Evolutionary conservation across 805 yeast species (phyloP).

Genomic region (Wickerhamiella kazuoi): DNA sequence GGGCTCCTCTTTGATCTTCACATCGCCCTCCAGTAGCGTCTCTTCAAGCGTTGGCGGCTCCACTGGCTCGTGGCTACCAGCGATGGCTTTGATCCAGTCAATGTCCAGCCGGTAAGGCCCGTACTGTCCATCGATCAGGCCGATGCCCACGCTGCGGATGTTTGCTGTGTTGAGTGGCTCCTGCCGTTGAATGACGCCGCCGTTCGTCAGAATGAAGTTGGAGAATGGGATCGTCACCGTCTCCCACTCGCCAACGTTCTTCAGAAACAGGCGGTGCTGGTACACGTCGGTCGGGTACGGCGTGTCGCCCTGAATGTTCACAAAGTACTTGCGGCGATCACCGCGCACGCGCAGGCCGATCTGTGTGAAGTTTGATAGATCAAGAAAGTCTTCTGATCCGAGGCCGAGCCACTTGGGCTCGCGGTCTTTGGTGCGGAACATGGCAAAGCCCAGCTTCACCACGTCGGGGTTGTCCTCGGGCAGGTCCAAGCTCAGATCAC

Average conservation of each 20-base stretch:
- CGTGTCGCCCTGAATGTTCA: slow-evolving; percentile 67
- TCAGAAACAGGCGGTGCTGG: slow-evolving; percentile 62
- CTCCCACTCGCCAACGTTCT: slow-evolving; percentile 65
- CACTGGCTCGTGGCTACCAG: slow-evolving; percentile 5
- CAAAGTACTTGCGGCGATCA: slow-evolving; percentile 54
- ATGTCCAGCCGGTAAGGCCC: slow-evolving; percentile 58
- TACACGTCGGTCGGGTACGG: slow-evolving; percentile 61
- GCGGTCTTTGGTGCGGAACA: slow-evolving; percentile 65
- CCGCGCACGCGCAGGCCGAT: slow-evolving; percentile 56
- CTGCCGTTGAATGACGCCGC: slow-evolving; percentile 52
- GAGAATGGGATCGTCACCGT: slow-evolving; percentile 60
- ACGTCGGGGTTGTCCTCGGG: slow-evolving; percentile 51
- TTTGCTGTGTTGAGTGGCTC: slow-evolving; percentile 41
- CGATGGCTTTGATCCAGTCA: slow-evolving; percentile 53
- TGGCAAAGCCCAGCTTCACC: slow-evolving; percentile 51
- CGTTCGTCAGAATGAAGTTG: slow-evolving; percentile 67
- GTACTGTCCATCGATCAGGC: slow-evolving; percentile 56
- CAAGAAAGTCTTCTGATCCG: slow-evolving; percentile 37
- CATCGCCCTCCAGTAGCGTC: not conserved
- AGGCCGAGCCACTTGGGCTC: slow-evolving; percentile 26
- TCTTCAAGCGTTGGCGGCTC: not conserved
- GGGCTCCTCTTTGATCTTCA: not conserved
- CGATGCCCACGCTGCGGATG: slow-evolving; percentile 59
- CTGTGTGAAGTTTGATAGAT: slow-evolving; percentile 46
- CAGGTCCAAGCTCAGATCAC: slow-evolving; percentile 47